phyloP scores from a whole-genome alignment of 805 yeast species.

The Metschnikowia lunata region DNA sequence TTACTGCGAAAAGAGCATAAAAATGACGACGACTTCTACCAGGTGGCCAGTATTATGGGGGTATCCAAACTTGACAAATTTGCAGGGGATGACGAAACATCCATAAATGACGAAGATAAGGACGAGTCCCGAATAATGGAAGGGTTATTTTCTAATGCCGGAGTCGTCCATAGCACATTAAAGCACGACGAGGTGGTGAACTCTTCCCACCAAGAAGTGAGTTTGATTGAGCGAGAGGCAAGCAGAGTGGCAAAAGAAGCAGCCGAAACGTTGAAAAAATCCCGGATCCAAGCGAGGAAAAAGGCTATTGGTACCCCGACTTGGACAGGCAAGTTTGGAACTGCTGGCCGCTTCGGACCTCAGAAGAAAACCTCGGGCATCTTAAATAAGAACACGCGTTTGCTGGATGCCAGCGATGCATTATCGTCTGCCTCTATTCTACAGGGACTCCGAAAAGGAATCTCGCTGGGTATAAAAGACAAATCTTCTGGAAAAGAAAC shows the following conservation, averaged over 20 bases:
- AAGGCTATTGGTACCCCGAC: constrained; percentile 76
- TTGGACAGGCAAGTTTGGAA: constrained; percentile 92
- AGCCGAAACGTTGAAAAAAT: constrained; percentile 52
- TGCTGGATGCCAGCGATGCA: constrained; percentile 1
- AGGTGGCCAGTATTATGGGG: constrained; percentile 63
- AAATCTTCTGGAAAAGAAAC: neutral
- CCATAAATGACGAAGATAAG: constrained; percentile 12
- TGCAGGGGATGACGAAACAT: constrained; percentile 46
- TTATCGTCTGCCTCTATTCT: constrained; percentile 49
- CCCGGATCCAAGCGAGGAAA: constrained; percentile 49
- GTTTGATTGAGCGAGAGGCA: constrained; percentile 62
- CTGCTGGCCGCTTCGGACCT: constrained; percentile 58
- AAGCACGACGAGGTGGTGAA: constrained; percentile 76
- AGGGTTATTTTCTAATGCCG: constrained; percentile 65
- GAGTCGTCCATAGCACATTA: constrained; percentile 62
- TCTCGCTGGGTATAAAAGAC: constrained; percentile 21
- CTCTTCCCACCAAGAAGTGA: constrained; percentile 47
- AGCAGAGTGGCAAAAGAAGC: constrained; percentile 52
- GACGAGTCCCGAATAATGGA: constrained; percentile 66
- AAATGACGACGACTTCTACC: constrained; percentile 61
- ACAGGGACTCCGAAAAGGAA: constrained; percentile 42
- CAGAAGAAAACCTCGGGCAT: constrained; percentile 13
- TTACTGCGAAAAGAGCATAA: constrained; percentile 29
- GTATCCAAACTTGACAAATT: constrained; percentile 68
- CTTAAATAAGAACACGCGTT: neutral